Base-by-base conservation (phyloP, 116 monocot genomes). In the Dioscorea cayenensis region DNA sequence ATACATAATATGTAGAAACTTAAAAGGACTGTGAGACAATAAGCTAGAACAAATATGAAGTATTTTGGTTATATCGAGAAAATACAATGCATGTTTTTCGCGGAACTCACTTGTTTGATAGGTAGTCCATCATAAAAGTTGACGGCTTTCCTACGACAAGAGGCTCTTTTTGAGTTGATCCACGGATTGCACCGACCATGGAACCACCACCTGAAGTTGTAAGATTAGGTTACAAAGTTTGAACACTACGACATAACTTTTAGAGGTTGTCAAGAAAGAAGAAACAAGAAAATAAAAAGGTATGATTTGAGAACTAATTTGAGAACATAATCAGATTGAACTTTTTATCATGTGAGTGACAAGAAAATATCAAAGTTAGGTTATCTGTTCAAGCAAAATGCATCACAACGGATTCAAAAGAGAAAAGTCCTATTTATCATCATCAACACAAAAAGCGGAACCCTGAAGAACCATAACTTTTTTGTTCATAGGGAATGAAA, bases 91-190 rank as follows among this genome's bases (percentile, higher is more conserved):
- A 64, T 61, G 2, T 36, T 71, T 20, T 14, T 13, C 14, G 22
- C 6, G 36, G 21, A 51, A 49, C 85, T 49, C 78, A 92, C 95
- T 90, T 79, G 10, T 86, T 82, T 66, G 96, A 73, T 63, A 92
- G 67, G 69, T 92, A 96, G 71, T 96, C 96, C 96, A 96, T 96
- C 90, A 96, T 96, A 76, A 96, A 96, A 59, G 92, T 96, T 2
- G 92, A 96, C 14, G 96, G 96, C 76, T 96, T 92, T 68, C 96
- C 96, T 13, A 90, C 96, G 35, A 96, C 96, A 61, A 84, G 66
- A 0, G 96, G 92, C 60, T 97, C 96, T 68, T 62, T 61, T 71
- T 92, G 77, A 62, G 96, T 97, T 29, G 96, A 97, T 37, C 96
- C 96, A 28, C 73, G 58, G 65, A 97, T 16, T 22, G 96, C 92